phyloP scores from a whole-genome alignment of 768 basidiomycete genomes.

The Lactarius hatsudake region DNA sequence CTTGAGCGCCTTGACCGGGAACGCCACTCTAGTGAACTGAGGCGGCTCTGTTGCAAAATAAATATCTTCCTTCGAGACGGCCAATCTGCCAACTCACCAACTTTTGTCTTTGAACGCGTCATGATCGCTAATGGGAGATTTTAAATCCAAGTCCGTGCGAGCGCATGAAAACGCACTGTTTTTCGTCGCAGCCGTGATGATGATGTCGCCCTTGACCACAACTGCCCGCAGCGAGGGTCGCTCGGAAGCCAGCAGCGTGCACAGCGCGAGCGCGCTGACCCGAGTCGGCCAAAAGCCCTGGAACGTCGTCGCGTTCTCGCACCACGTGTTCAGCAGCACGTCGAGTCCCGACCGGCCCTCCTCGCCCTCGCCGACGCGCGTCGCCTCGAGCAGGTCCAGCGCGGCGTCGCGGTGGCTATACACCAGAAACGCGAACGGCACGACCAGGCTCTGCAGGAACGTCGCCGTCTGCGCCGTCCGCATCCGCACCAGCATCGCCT shows the following conservation, averaged over 20 bases:
- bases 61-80: slow-evolving; percentile 3
- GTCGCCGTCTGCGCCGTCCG: slow-evolving; percentile 83
- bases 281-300: slow-evolving; percentile 93
- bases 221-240: slow-evolving; percentile 66
- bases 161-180: slow-evolving; percentile 56
- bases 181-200: slow-evolving; percentile 75
- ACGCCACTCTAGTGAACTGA: slow-evolving; percentile 80
- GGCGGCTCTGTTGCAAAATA: slow-evolving; percentile 63
- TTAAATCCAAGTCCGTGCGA: slow-evolving; percentile 4
- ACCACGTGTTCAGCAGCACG: slow-evolving; percentile 89
- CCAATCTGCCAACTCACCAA: slow-evolving; percentile 51
- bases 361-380: slow-evolving; percentile 39
- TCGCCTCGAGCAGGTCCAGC: slow-evolving; percentile 70
- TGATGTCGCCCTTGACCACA: slow-evolving; percentile 87
- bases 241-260: slow-evolving; percentile 64
- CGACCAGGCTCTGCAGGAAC: slow-evolving; percentile 88
- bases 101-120: slow-evolving; percentile 89
- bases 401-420: slow-evolving; percentile 82
- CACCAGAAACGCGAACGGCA: slow-evolving; percentile 93
- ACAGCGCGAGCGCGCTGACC: slow-evolving; percentile 79
- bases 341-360: slow-evolving; percentile 70
- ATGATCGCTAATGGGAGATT: slow-evolving; percentile 68
- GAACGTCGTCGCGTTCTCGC: slow-evolving; percentile 91
- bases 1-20: slow-evolving; percentile 92
- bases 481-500: slow-evolving; percentile 81